Evolutionary conservation across 257 asterid genomes (phyloP).

Genomic region (Solanum chmielewskii): DNA sequence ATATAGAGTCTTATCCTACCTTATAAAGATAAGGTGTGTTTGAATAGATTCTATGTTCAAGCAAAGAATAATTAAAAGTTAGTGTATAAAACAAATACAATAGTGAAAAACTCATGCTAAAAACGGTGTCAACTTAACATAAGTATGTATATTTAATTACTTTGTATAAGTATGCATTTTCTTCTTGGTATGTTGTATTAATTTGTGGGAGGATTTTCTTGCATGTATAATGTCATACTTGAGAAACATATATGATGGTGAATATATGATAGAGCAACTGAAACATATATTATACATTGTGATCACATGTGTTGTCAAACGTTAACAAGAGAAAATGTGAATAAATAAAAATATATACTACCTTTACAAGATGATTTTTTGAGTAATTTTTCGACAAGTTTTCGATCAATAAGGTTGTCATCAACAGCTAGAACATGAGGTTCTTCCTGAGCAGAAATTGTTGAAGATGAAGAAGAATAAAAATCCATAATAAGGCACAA

Average conservation of each 20-base stretch:
- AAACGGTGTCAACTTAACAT: neutral
- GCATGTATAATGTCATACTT: neutral
- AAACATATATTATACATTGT: neutral
- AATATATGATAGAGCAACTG: neutral
- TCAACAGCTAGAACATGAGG: slow-evolving; percentile 64
- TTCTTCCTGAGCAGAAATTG: slow-evolving; percentile 9
- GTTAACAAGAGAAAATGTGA: neutral
- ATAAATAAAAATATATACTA: neutral
- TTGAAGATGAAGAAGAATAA: neutral
- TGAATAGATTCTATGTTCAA: neutral
- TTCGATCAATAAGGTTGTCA: slow-evolving; percentile 50
- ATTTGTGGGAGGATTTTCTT: neutral
- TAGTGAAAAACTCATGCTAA: neutral
- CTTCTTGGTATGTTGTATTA: neutral
- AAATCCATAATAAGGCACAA: slow-evolving; percentile 4
- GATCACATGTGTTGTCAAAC: neutral
- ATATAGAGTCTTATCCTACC: too few relatives aligned
- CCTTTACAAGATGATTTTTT: slow-evolving; percentile 60
- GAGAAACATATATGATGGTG: neutral
- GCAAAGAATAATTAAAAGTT: neutral
- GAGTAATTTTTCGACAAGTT: slow-evolving; percentile 46
- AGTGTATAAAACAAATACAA: neutral
- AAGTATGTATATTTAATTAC: neutral
- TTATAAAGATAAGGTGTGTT: too few relatives aligned
- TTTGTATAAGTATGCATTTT: neutral